Evolutionary conservation across 768 basidiomycete species (phyloP).

Genomic region (Termitomyces sp.): DNA sequence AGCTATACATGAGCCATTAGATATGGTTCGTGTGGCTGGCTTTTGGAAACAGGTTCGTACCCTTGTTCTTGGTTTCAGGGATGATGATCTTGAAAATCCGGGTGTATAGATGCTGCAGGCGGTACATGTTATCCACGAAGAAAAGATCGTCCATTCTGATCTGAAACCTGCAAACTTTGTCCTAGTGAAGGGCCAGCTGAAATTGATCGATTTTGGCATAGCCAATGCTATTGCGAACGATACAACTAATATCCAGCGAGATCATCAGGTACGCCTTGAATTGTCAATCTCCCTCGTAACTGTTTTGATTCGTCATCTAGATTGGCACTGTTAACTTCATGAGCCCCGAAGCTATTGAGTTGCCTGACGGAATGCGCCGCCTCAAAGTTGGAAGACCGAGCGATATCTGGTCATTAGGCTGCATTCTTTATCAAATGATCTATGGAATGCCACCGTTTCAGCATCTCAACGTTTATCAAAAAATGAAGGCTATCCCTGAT

Average conservation of each 20-base stretch:
- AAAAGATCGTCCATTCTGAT: conserved; percentile 98
- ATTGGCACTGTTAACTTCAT: conserved; percentile 98
- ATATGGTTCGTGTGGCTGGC: conserved; percentile 93
- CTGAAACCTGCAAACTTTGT: conserved; percentile 99
- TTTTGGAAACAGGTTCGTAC: conserved; percentile 91
- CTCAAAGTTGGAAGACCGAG: conserved; percentile 94
- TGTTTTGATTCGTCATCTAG: conserved; percentile 34
- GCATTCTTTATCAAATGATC: conserved; percentile 98
- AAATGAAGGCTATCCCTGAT: conserved; percentile 94
- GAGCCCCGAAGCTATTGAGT: conserved; percentile 95
- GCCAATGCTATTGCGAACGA: conserved; percentile 98
- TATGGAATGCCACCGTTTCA: conserved; percentile 94
- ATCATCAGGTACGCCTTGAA: conserved; percentile 70
- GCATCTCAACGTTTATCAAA: conserved; percentile 76
- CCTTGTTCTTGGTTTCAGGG: background rate
- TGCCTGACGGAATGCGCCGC: conserved; percentile 81
- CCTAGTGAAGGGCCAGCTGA: conserved; percentile 89
- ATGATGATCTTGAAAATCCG: background rate
- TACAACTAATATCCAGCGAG: conserved; percentile 96
- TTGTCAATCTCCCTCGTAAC: background rate
- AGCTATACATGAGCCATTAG: conserved; percentile 78
- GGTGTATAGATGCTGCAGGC: conserved; percentile 87
- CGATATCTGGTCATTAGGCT: conserved; percentile 97
- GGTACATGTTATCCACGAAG: conserved; percentile 97
- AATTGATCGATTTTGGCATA: conserved; percentile 99